Evolutionary conservation across 108 stramenopile genomes (phyloP), one percentile per base, ranked within the genome.

Genomic region (Pelagomonas calceolata): DNA sequence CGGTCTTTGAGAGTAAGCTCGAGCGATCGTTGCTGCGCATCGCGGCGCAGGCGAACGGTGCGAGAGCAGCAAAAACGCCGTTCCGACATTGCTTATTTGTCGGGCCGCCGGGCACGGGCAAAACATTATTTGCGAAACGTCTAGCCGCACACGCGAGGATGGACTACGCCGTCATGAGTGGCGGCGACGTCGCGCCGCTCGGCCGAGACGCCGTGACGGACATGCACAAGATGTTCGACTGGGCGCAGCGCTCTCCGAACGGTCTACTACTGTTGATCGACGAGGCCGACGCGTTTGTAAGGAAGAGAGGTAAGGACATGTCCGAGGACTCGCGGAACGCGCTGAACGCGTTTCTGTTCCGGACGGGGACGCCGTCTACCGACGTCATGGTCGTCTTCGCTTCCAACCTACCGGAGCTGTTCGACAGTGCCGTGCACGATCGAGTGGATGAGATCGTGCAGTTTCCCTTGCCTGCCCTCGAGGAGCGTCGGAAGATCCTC

Each of bases 371-470:
- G 21, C 51, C 51, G 21, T 4, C 18, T 26, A 1, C 95, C 79
- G 88, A 98, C 73, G 94, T 98, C 82, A 98, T 99, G 97, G 89
- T 99, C 89, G 96, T 99, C 34, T 94, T 94, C 73, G 98, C 98
- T 7, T 92, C 92, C 75, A 99, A 99, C 83, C 94, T 95, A 75
- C 97, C 98, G 34, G 82, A 89, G 60, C 95, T 97, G 73, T 96
- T 99, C 75, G 98, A 99, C 76, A 85, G 85, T 72, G 98, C 98
- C 31, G 84, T 99, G 63, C 80, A 92, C 82, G 98, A 99, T 87
- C 97, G 98, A 80, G 89, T 97, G 66, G 98, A 99, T 82, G 98
- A 99, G 85, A 94, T 95, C 89, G 94, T 99, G 17, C 90, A 91
- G 70, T 98, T 99, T 73, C 89, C 82, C 34, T 73, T 97, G 32